These are phyloP conservation scores for Ophiocordyceps camponoti-saundersi DNA, from an alignment of 2,329 filamentous ascomycete species.

Conservation along the genomic window DNA sequence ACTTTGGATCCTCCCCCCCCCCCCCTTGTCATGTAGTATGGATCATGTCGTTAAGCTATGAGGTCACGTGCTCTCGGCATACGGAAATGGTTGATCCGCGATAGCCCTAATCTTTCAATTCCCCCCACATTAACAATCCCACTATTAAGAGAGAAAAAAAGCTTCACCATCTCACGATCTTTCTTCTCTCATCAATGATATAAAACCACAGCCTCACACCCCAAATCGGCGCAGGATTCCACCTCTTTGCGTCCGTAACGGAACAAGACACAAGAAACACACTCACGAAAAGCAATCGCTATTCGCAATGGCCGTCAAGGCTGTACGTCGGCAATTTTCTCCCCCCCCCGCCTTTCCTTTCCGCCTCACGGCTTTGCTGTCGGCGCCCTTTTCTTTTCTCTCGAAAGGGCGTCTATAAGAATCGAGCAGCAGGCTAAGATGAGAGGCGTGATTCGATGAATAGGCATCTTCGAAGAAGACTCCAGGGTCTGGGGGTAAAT, in stretches of 20 bases:
- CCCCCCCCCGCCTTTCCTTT: constrained; percentile 82
- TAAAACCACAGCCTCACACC: not conserved
- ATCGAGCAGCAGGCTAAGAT: constrained; percentile 84
- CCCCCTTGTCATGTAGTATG: not conserved
- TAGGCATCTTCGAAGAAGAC: constrained; percentile 10
- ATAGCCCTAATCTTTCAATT: constrained; percentile 17
- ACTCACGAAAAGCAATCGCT: not conserved
- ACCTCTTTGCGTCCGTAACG: constrained; percentile 39
- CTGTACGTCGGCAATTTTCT: too few relatives aligned
- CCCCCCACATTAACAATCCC: constrained; percentile 8
- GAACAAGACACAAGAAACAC: not conserved
- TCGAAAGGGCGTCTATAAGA: not conserved
- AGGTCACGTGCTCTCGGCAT: not conserved
- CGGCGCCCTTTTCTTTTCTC: constrained; percentile 29
- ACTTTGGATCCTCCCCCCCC: not conserved
- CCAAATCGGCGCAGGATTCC: constrained; percentile 62
- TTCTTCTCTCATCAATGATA: not conserved
- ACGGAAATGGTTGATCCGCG: constrained; percentile 5
- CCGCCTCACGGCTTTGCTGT: constrained; percentile 83
- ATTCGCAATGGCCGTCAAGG: constrained; percentile 48
- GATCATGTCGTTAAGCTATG: not conserved
- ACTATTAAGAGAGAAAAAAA: constrained; percentile 3
- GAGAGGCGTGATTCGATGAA: constrained; percentile 23
- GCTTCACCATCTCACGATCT: not conserved
- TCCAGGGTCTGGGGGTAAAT: constrained; percentile 42